A percentile compares a stretch with the other conserved stretches of the same genome.
Evolutionary conservation across 2,329 filamentous ascomycete genomes (phyloP).

Genomic region (Paecilomyces sp.): DNA sequence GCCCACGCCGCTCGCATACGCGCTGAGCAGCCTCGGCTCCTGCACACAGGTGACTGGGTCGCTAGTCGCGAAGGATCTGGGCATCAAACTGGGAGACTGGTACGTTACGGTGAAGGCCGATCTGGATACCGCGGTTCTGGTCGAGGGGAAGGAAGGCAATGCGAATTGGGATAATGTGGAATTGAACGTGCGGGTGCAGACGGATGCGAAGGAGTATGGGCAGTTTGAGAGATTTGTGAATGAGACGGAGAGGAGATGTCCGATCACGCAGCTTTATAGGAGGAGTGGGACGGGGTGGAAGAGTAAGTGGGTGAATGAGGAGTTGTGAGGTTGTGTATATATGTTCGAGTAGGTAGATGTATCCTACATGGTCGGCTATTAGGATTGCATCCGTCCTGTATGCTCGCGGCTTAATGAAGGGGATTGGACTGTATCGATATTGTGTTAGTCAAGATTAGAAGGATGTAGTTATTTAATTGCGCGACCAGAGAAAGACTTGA

Average conservation of each 20-base stretch:
- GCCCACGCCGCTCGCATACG: constrained; percentile 22
- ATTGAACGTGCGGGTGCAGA: constrained; percentile 17
- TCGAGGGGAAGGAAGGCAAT: constrained; percentile 18
- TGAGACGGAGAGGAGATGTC: constrained; percentile 21
- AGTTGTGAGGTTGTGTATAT: not conserved
- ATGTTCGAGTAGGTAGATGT: no score
- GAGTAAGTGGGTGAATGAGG: constrained; percentile 20
- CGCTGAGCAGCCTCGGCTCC: constrained; percentile 19
- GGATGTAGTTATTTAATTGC: no score
- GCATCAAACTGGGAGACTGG: constrained; percentile 19
- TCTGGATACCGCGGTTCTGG: constrained; percentile 17
- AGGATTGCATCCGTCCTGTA: no score
- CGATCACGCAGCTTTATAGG: constrained; percentile 21
- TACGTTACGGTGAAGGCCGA: constrained; percentile 15
- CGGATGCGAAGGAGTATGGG: constrained; percentile 11
- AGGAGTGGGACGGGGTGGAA: constrained; percentile 16
- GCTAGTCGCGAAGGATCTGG: constrained; percentile 19
- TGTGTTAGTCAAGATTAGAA: no score
- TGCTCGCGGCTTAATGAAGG: no score
- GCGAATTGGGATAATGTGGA: constrained; percentile 20
- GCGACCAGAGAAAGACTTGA: no score
- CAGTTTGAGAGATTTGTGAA: constrained; percentile 14
- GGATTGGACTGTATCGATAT: no score
- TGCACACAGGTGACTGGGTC: constrained; percentile 24
- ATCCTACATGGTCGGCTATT: not conserved